Conservation (phyloP, 1,139 yeast species). For the Lodderomyces margitis region DNA sequence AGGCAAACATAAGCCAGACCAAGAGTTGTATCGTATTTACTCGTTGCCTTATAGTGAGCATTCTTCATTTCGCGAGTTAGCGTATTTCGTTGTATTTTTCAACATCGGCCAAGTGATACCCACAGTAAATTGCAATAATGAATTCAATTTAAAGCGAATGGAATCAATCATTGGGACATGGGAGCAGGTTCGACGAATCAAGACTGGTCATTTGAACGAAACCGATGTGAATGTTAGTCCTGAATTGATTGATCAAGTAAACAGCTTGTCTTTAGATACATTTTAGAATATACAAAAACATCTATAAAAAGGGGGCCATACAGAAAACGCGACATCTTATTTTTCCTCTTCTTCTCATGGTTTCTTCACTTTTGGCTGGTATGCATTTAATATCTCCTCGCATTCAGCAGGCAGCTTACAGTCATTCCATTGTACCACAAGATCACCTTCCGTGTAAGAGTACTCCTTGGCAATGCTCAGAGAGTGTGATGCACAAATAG, state of each 20-base stretch:
- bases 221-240: constrained; percentile 7
- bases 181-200: constrained; percentile 27
- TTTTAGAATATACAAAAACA: constrained; percentile 14
- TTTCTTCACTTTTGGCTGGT: constrained; percentile 22
- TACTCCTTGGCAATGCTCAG: background rate
- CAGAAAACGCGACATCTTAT: background rate
- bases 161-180: constrained; percentile 46
- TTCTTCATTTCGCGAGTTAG: constrained; percentile 79
- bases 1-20: constrained; percentile 22
- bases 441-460: constrained; percentile 59
- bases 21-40: constrained; percentile 44
- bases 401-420: constrained; percentile 51
- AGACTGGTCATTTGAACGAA: constrained; percentile 12
- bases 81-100: constrained; percentile 57
- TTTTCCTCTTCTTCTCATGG: constrained; percentile 8
- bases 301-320: background rate
- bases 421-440: constrained; percentile 58
- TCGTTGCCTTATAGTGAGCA: constrained; percentile 90
- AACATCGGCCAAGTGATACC: constrained; percentile 61
- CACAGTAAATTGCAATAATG: constrained; percentile 64
- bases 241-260: constrained; percentile 14
- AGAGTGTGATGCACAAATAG: constrained; percentile 33
- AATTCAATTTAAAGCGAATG: constrained; percentile 38
- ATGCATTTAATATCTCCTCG: constrained; percentile 45
- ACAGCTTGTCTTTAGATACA: constrained; percentile 17